Evolutionary conservation across 2,329 filamentous ascomycete genomes (phyloP), one percentile per base, ranked within the genome.

Genomic region (Cyphellophora europaea): DNA sequence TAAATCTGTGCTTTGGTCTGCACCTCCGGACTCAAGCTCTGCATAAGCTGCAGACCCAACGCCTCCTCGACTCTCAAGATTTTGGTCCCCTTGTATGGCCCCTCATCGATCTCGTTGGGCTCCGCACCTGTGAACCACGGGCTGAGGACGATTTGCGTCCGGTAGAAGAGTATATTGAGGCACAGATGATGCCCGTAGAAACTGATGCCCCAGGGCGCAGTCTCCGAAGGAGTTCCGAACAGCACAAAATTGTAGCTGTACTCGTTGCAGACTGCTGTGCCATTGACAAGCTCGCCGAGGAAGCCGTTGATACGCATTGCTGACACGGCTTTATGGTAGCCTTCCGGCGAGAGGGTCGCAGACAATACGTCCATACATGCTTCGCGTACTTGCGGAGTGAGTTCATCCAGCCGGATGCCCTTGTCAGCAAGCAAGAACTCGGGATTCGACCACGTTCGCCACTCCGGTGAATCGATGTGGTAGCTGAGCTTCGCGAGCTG

Each of bases 101-200:
- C 80, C 0, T 57, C 55, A 44, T 87, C 82, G 47, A 87, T 82
- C 21, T 77, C 50, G 48, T 88, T 86, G 1, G 83, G 83, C 56
- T 89, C 83, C 0, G 83, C 83, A 36, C 83, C 83, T 0, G 80
- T 85, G 57, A 89, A 89, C 59, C 77, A 83, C 0, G 83, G 83
- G 0, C 74, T 76, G 3, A 85, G 65, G 29, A 85, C 62, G 32
- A 86, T 76, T 53, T 85, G 78, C 0, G 61, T 57, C 19, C 65
- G 65, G 50, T 77, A 71, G 36, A 87, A 66, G 51, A 87, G 81
- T 14, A 82, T 67, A 48, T 77, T 78, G 2, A 88, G 66, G 46
- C 80, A 85, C 2, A 89, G 65, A 48, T 89, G 83, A 53, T 89
- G 83, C 5, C 83, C 83, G 57, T 86, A 89, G 49, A 86, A 75